phyloP scores from a whole-genome alignment of 768 basidiomycete genomes.

The Tricholoma matsutake region DNA sequence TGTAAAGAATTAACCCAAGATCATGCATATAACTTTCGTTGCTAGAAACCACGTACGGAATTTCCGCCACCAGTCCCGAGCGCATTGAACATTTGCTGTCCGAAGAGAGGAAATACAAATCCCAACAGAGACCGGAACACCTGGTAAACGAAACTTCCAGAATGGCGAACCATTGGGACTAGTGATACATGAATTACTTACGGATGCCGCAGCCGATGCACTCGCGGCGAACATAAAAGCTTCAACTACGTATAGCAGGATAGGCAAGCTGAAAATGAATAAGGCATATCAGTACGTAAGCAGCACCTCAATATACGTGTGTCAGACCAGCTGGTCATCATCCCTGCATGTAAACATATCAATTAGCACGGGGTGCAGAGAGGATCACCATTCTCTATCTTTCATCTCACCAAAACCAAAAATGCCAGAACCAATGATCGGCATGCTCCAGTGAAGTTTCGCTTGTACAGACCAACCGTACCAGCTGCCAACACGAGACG shows the following conservation, averaged over 20 bases:
- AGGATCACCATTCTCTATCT: not conserved
- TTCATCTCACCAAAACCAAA: conserved; percentile 47
- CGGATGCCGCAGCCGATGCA: conserved; percentile 62
- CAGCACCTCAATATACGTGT: conserved; percentile 1
- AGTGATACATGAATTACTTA: conserved; percentile 25
- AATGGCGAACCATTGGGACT: not conserved
- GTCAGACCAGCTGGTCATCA: conserved; percentile 62
- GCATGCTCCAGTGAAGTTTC: conserved; percentile 71
- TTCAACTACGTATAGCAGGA: conserved; percentile 69
- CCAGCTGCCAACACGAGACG: conserved; percentile 40
- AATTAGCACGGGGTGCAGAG: not conserved
- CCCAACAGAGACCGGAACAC: conserved; percentile 46
- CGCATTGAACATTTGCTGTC: conserved; percentile 55
- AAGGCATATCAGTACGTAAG: not conserved
- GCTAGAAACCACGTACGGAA: conserved; percentile 33
- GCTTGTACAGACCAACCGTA: conserved; percentile 82
- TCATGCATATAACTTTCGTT: not conserved
- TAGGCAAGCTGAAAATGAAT: conserved; percentile 47
- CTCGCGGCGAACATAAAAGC: conserved; percentile 69
- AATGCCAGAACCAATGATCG: conserved; percentile 61
- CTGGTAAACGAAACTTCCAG: conserved; percentile 15
- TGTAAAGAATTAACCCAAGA: conserved; percentile 20
- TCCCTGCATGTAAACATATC: conserved; percentile 16
- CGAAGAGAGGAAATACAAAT: conserved; percentile 48
- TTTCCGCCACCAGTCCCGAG: conserved; percentile 71